phyloP scores from a whole-genome alignment of 2,329 filamentous ascomycete genomes.

The Aspergillus sergii region DNA sequence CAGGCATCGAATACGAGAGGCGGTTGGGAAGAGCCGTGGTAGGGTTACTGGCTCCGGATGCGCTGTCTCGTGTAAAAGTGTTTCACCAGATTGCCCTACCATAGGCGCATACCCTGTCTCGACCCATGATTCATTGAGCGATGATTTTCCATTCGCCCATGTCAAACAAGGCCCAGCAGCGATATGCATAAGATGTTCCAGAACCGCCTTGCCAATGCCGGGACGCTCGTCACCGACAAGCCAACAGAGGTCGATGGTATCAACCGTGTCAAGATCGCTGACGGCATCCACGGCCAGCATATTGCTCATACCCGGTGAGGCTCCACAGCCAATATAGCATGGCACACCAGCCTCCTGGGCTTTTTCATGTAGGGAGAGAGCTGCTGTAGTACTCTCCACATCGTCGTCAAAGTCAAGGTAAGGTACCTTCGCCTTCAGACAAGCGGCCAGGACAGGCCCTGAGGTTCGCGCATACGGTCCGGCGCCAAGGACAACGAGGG shows the following conservation, averaged over 20 bases:
- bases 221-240: constrained; percentile 18
- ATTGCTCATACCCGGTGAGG: constrained; percentile 13
- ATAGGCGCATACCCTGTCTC: constrained; percentile 20
- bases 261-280: constrained; percentile 17
- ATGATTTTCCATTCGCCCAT: constrained; percentile 11
- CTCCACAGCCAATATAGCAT: constrained; percentile 12
- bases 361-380: constrained; percentile 4
- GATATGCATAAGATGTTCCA: constrained; percentile 23
- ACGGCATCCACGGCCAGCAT: constrained; percentile 10
- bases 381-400: constrained; percentile 9
- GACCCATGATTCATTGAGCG: constrained; percentile 19
- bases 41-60: constrained; percentile 22
- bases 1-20: constrained; percentile 15
- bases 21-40: constrained; percentile 15
- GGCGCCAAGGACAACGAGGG: constrained; percentile 7
- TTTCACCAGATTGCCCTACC: constrained; percentile 6
- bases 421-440: constrained; percentile 12
- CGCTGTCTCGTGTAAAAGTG: constrained; percentile 19
- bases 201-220: constrained; percentile 16
- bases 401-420: constrained; percentile 19
- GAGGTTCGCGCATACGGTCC: constrained; percentile 9
- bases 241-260: constrained; percentile 21
- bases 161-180: constrained; percentile 21
- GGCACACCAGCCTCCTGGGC: constrained; percentile 7
- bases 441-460: constrained; percentile 7